Evolutionary conservation across 306 rosid species (phyloP), one percentile per base, ranked within the genome.

Genomic region (Trifolium repens): DNA sequence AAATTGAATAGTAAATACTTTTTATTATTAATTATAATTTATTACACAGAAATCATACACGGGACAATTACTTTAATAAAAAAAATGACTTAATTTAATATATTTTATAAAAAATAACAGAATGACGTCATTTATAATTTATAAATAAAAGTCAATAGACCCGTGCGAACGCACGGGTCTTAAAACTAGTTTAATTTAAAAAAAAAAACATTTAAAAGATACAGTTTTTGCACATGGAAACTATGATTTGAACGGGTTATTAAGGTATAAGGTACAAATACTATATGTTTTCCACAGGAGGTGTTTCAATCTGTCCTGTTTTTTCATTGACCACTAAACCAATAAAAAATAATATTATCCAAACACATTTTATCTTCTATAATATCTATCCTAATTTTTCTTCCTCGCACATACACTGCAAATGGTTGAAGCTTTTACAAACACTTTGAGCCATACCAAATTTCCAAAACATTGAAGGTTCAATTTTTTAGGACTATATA

Each of bases 301-400:
- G 11, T 35, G 32, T 35, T 70, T 17, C 50, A 19, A 40, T 17
- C 17, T 57, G 50, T 70, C 50, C 34, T 22, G 13, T 43, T 37
- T 34, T 50, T 22, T 16, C 8, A 39, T 12, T 13, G 37, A 1
- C 14, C 16, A 8, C 5, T 39, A 22, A 72, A 35, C n/a, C 54
- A 42, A 27, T 13, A 30, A 34, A 43, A 7, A 19, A 10, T 8
- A 67, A 17, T 16, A 17, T 58, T 53, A 57, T 57, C 60, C 8
- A 16, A 43, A 67, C 17, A 77, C 15, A 77, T 68, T 30, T 53
- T 77, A 19, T 57, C 69, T 75, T 55, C 13, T 40, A 34, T 39
- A 42, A 42, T 67, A 76, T 67, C 80, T 59, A 78, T 78, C 63
- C 61, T 43, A 67, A 19, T 77, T 77, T 77, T 68, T 24, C 71